Conservation (phyloP, 2,329 filamentous ascomycete genomes). For the Seiridium cupressi region DNA sequence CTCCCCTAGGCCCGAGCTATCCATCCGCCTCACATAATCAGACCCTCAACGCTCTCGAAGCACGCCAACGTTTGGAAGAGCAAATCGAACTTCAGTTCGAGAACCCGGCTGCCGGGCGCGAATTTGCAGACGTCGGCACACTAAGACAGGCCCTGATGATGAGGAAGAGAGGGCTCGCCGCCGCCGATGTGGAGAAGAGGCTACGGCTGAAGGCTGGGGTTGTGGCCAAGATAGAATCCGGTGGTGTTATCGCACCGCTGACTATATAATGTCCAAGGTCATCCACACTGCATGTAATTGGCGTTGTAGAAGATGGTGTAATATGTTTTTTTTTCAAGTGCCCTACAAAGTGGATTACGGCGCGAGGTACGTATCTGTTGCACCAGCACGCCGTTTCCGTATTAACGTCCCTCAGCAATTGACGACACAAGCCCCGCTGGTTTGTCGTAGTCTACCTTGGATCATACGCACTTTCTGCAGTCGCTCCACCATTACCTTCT, state of each 20-base stretch:
- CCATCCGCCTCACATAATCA: constrained; percentile 33
- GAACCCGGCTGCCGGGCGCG: constrained; percentile 36
- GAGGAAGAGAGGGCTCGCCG: constrained; percentile 35
- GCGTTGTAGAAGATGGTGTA: no score
- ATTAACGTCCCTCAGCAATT: no score
- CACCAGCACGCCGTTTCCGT: no score
- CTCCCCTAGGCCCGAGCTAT: constrained; percentile 16
- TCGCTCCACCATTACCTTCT: no score
- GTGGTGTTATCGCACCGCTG: constrained; percentile 37
- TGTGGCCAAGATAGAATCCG: constrained; percentile 41
- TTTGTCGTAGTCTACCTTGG: no score
- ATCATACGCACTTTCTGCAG: no score
- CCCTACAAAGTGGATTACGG: no score
- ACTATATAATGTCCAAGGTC: neutral
- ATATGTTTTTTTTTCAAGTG: no score
- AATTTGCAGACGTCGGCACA: constrained; percentile 47
- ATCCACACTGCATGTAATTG: neutral
- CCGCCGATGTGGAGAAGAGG: constrained; percentile 42
- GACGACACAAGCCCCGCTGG: no score
- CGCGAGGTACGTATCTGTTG: no score
- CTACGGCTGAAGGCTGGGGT: constrained; percentile 45
- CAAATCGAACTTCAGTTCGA: constrained; percentile 43
- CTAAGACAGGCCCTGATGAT: constrained; percentile 45
- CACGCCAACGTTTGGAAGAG: constrained; percentile 42
- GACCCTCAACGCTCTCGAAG: constrained; percentile 49